Conservation (phyloP, 345 rosid genomes). For the Populus pruinosa region DNA sequence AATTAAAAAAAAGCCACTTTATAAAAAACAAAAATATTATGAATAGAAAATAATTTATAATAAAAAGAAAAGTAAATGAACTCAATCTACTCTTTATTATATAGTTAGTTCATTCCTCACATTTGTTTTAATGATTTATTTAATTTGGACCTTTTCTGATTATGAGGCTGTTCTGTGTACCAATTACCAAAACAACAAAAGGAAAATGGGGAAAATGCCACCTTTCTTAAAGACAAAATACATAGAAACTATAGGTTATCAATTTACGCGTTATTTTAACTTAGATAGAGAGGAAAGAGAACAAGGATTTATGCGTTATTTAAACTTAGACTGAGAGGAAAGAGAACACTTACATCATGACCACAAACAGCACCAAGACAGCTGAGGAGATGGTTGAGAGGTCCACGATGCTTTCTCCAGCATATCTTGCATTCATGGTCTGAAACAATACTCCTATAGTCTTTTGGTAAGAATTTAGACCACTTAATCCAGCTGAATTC, state of each 20-base stretch:
- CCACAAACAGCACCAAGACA: conserved; percentile 46
- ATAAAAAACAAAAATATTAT: too few relatives aligned
- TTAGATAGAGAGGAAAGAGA: background rate
- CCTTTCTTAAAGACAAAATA: too few relatives aligned
- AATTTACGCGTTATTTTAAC: background rate
- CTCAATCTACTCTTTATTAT: too few relatives aligned
- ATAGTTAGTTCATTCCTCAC: too few relatives aligned
- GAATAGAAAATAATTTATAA: too few relatives aligned
- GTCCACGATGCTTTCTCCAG: conserved; percentile 56
- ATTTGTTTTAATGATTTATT: too few relatives aligned
- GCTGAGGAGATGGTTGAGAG: conserved; percentile 56
- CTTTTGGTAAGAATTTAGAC: conserved; percentile 41
- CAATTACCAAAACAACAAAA: background rate
- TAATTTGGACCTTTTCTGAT: too few relatives aligned
- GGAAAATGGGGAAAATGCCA: background rate
- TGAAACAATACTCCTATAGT: conserved; percentile 42
- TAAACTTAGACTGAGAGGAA: background rate
- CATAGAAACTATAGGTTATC: too few relatives aligned
- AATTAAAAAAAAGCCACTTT: too few relatives aligned
- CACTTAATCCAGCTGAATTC: conserved; percentile 39
- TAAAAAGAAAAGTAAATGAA: too few relatives aligned
- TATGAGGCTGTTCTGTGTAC: too few relatives aligned
- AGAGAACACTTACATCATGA: conserved; percentile 61
- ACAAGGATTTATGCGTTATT: background rate
- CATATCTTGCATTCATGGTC: conserved; percentile 50